Percentiles rank a stretch among this genome's conserved stretches.
These are phyloP conservation scores for Talaromyces sp. DNA, from an alignment of 2,329 filamentous ascomycete genomes.

Conservation along the genomic window DNA sequence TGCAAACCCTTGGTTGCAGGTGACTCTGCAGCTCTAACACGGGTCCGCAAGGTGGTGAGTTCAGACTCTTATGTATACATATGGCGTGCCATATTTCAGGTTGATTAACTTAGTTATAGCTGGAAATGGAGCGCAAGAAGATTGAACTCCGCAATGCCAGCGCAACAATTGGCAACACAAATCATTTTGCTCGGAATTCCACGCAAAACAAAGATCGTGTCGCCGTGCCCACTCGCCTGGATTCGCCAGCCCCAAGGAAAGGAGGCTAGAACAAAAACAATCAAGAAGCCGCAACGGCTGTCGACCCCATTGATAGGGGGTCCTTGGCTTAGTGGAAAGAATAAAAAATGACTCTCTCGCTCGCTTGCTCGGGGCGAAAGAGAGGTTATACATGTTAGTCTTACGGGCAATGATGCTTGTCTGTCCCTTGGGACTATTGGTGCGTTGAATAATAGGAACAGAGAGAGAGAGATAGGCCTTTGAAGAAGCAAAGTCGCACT, in stretches of 20 bases:
- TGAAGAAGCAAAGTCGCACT: background rate
- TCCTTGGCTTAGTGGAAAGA: background rate
- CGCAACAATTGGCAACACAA: constrained; percentile 28
- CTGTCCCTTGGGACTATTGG: background rate
- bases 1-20: constrained; percentile 40
- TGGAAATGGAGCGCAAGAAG: constrained; percentile 45
- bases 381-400: background rate
- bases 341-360: background rate
- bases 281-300: background rate
- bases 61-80: background rate
- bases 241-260: constrained; percentile 24
- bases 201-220: constrained; percentile 13
- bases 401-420: background rate
- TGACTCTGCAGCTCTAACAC: constrained; percentile 35
- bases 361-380: background rate
- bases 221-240: constrained; percentile 15
- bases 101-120: constrained; percentile 18
- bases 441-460: background rate
- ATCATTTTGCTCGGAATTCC: constrained; percentile 18
- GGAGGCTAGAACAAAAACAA: constrained; percentile 21
- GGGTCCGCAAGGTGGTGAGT: constrained; percentile 46
- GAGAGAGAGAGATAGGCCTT: background rate
- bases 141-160: constrained; percentile 39
- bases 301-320: background rate
- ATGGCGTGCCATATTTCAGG: background rate